phyloP scores from a whole-genome alignment of 306 rosid species.

The Ceratonia siliqua region DNA sequence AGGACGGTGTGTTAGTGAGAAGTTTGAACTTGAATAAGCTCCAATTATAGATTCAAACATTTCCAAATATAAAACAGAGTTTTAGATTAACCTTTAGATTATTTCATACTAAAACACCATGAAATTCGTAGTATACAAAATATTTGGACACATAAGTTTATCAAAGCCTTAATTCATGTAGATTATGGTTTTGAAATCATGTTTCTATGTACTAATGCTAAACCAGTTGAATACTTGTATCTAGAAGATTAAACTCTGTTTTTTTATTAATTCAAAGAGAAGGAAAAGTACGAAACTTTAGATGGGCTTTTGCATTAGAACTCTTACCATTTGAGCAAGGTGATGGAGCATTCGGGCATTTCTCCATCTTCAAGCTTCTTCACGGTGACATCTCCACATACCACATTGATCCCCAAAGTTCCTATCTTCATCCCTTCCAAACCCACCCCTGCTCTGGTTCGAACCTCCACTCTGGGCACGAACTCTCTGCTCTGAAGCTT shows the following conservation, averaged over 20 bases:
- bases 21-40: background rate
- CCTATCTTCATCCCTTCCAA: slow-evolving; percentile 47
- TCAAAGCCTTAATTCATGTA: background rate
- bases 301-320: no score
- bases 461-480: slow-evolving; percentile 43
- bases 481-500: slow-evolving; percentile 39
- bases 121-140: background rate
- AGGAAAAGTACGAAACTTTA: background rate
- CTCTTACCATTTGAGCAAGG: slow-evolving; percentile 62
- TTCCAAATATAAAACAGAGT: background rate
- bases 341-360: slow-evolving; percentile 58
- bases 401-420: slow-evolving; percentile 36
- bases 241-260: no score
- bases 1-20: background rate
- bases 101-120: background rate
- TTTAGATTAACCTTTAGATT: no score
- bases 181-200: background rate
- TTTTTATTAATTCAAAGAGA: no score
- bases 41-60: background rate
- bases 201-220: background rate
- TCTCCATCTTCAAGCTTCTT: slow-evolving; percentile 50
- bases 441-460: slow-evolving; percentile 41
- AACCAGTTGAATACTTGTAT: no score
- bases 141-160: background rate
- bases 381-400: slow-evolving; percentile 59